Evolutionary conservation across 768 basidiomycete species (phyloP).

Genomic region (Cystobasidium onofrii): DNA sequence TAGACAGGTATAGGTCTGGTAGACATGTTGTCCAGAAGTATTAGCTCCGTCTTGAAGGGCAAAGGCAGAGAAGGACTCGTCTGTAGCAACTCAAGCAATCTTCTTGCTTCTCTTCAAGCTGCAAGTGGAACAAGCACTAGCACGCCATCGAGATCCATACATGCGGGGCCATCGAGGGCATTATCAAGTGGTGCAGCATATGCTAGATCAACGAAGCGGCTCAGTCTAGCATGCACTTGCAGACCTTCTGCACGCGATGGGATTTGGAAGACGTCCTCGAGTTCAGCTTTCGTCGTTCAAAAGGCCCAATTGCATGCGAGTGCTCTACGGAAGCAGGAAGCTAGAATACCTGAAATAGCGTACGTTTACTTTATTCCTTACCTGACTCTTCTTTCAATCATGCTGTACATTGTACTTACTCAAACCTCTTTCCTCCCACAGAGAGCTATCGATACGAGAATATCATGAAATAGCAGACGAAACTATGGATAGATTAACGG

Average conservation of each 20-base stretch:
- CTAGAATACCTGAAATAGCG: background rate
- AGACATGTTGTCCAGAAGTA: background rate
- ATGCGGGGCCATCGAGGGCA: background rate
- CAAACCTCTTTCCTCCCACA: slow-evolving; percentile 36
- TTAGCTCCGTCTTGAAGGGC: background rate
- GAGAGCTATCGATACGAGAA: slow-evolving; percentile 55
- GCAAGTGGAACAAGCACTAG: background rate
- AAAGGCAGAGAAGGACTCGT: background rate
- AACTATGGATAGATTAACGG: slow-evolving; percentile 69
- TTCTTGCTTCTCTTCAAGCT: background rate
- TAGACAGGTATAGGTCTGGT: background rate
- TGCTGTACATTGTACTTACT: too few species aligned
- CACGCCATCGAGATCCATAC: background rate
- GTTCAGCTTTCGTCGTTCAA: background rate
- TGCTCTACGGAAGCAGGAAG: background rate
- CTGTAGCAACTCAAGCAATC: background rate
- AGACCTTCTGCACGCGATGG: background rate
- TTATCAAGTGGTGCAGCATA: background rate
- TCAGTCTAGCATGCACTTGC: background rate
- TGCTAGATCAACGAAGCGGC: background rate
- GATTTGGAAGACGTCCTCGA: background rate
- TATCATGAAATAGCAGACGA: slow-evolving; percentile 67
- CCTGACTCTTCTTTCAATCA: too few species aligned
- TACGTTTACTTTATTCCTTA: background rate
- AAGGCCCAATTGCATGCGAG: background rate